Base-by-base conservation (phyloP, 169 alveolate genomes). In the Plasmodium falciparum region DNA sequence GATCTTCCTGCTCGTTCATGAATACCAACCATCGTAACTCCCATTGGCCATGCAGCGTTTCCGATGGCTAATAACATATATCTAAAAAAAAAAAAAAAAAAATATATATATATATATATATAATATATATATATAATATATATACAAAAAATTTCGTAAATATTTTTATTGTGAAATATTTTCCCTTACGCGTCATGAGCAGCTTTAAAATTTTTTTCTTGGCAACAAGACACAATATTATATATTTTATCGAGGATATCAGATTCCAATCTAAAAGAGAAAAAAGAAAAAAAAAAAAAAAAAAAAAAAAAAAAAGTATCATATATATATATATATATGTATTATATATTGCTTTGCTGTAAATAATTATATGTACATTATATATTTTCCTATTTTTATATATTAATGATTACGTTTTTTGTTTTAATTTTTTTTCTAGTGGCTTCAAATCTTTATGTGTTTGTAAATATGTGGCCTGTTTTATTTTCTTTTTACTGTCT, bases 21-120 rank as follows among this genome's bases (percentile, higher is more conserved):
- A 43, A 97, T 97, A 43, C 98, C 98, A 61, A 97, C 98, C 98
- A 96, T 97, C 50, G 98, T 97, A 15, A 97, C 98, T 9, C 99
- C 99, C 98, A 93, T 93, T 22, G 98, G 99, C 99, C 99, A 97
- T 5, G 99, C 98, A n/a, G 99, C 98, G 92, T 97, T 97, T 13
- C 99, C 99, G 52, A 97, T 97, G 67, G 98, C 97, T 50, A 97
- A 97, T 29, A 94, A 92, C 88, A 96, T 92, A 92, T 96, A 93
- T 39, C 94, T 94, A n/a, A 70, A 70, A 26, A 95, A 93, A 88
- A 96, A 90, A 83, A 65, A 26, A 65, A 1, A 65, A 7, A 33
- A 65, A 63, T 7, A 63, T 4, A 17, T 4, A 59, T 3, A 61
- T 61, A 61, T 20, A 61, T 20, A 61, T 61, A 61, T 17, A n/a